Percentiles rank a stretch among this genome's conserved stretches.
Evolutionary conservation across 176 grass and related monocot species (phyloP).

Genomic region (Oryza coarctata): DNA sequence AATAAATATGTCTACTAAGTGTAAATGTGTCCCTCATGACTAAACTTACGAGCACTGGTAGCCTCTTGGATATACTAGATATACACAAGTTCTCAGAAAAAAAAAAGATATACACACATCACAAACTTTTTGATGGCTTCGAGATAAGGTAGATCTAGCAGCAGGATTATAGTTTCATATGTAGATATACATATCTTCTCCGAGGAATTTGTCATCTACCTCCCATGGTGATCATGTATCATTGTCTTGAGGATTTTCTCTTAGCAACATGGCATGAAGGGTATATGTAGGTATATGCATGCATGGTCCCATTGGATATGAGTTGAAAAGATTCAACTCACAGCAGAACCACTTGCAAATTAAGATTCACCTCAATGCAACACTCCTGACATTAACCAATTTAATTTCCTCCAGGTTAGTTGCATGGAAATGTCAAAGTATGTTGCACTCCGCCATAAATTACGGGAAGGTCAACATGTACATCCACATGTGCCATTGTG

Average conservation of each 20-base stretch:
- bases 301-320: not conserved
- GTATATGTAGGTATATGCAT: too few species aligned
- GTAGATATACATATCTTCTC: not conserved
- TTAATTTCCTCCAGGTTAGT: not conserved
- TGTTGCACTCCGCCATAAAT: not conserved
- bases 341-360: not conserved
- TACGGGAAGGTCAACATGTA: not conserved
- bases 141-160: not conserved
- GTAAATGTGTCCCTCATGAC: too few species aligned
- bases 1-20: too few species aligned
- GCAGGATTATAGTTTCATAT: not conserved
- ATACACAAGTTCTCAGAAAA: too few species aligned
- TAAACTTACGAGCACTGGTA: too few species aligned
- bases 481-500: too few species aligned
- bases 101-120: too few species aligned
- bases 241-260: conserved; percentile 10
- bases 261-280: not conserved
- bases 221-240: not conserved
- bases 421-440: not conserved
- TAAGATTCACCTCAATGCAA: not conserved
- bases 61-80: too few species aligned
- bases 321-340: not conserved
- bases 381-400: not conserved
- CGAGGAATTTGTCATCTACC: not conserved
- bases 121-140: not conserved